Conservation (phyloP, 192 early-diverging fungal genomes). For the Physocladia obscura region DNA sequence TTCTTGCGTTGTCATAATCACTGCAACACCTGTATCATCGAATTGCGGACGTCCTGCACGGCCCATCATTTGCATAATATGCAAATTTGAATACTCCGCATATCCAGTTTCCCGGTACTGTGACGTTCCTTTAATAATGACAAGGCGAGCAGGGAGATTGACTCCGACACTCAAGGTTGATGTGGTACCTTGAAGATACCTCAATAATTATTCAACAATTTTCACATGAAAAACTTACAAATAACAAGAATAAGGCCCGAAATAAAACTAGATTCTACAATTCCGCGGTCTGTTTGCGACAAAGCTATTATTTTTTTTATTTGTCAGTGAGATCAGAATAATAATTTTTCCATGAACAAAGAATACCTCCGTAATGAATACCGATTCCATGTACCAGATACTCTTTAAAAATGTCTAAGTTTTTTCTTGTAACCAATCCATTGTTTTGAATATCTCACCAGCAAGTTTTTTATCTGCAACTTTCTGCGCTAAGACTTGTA, state of each 20-base stretch:
- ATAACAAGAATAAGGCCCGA: slow-evolving; percentile 52
- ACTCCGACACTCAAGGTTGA: slow-evolving; percentile 76
- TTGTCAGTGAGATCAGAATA: neutral
- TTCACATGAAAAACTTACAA: too few relatives aligned
- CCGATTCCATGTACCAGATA: slow-evolving; percentile 60
- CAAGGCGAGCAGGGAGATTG: slow-evolving; percentile 73
- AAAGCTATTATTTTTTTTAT: slow-evolving; percentile 49
- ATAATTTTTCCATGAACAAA: neutral
- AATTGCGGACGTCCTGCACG: slow-evolving; percentile 74
- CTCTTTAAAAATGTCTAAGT: slow-evolving; percentile 40
- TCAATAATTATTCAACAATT: neutral
- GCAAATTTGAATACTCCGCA: slow-evolving; percentile 56
- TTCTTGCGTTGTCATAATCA: slow-evolving; percentile 58
- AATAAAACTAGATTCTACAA: slow-evolving; percentile 59
- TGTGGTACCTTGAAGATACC: slow-evolving; percentile 72
- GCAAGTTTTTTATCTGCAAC: slow-evolving; percentile 49
- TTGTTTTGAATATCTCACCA: slow-evolving; percentile 2
- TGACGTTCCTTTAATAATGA: slow-evolving; percentile 69
- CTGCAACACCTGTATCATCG: slow-evolving; percentile 63
- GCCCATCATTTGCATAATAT: slow-evolving; percentile 76
- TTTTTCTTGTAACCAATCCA: too few relatives aligned
- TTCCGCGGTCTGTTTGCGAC: slow-evolving; percentile 39
- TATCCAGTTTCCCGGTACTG: slow-evolving; percentile 43
- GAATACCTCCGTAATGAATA: slow-evolving; percentile 66
- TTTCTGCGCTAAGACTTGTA: neutral